Percentiles rank a stretch among this genome's conserved stretches.
These are phyloP conservation scores for Nakazawaea ernobii DNA, from an alignment of 805 yeast genomes.

Conservation along the genomic window DNA sequence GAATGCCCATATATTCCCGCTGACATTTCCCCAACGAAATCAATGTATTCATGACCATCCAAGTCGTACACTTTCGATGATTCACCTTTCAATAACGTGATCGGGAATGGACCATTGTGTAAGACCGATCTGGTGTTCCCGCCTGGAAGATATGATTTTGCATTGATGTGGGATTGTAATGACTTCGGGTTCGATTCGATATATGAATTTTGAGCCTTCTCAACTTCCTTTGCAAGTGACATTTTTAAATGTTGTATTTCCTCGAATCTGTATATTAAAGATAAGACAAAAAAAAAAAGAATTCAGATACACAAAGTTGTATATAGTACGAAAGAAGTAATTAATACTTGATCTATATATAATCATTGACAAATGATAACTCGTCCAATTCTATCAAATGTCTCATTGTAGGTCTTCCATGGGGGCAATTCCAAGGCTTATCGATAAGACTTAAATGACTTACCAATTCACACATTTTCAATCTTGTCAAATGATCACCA, in stretches of 20 bases:
- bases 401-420: conserved; percentile 96
- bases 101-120: conserved; percentile 13
- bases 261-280: too few relatives aligned
- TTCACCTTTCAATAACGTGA: conserved; percentile 7
- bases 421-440: conserved; percentile 97
- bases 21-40: conserved; percentile 14
- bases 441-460: conserved; percentile 62
- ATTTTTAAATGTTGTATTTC: too few relatives aligned
- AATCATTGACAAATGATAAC: conserved; percentile 36
- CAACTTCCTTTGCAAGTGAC: not conserved
- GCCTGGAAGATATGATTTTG: conserved; percentile 10
- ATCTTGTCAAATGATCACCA: conserved; percentile 59
- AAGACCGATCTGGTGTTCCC: conserved; percentile 14
- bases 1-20: conserved; percentile 15
- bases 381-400: conserved; percentile 63
- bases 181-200: conserved; percentile 5
- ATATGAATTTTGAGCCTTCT: not conserved
- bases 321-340: too few relatives aligned
- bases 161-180: not conserved
- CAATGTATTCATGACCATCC: conserved; percentile 13
- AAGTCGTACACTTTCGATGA: conserved; percentile 7
- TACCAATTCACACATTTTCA: conserved; percentile 66
- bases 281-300: too few relatives aligned
- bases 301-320: too few relatives aligned
- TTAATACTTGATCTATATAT: too few relatives aligned